Percentiles rank a stretch among this genome's conserved stretches.
These are phyloP conservation scores for Colletotrichum karsti DNA, from an alignment of 2,329 filamentous ascomycete species.

Conservation along the genomic window DNA sequence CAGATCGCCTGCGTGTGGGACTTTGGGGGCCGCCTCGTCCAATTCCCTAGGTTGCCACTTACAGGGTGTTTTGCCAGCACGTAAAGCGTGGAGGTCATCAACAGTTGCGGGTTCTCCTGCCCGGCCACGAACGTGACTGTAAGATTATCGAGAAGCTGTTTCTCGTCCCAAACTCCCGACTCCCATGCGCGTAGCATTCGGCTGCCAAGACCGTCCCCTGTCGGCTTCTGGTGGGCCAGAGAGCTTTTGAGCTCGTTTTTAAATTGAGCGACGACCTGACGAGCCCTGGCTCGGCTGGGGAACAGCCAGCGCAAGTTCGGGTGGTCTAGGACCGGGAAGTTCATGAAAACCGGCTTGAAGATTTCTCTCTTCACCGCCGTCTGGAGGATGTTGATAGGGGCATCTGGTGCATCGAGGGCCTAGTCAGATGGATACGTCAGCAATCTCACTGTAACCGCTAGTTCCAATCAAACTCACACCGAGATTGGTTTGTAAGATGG, in stretches of 20 bases:
- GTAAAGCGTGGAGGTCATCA: conserved; percentile 45
- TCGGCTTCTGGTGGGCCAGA: conserved; percentile 19
- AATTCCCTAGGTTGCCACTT: too few relatives aligned
- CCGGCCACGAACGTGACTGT: conserved; percentile 49
- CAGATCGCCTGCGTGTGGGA: not conserved
- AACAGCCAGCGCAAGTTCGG: conserved; percentile 29
- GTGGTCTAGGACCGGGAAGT: conserved; percentile 42
- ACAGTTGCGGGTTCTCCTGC: conserved; percentile 50
- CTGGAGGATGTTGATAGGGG: conserved; percentile 35
- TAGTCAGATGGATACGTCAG: conserved; percentile 24
- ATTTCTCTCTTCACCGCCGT: conserved; percentile 40
- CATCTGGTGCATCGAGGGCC: conserved; percentile 33
- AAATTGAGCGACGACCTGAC: conserved; percentile 36
- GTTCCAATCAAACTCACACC: conserved; percentile 28
- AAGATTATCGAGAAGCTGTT: conserved; percentile 48
- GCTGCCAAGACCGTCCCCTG: conserved; percentile 26
- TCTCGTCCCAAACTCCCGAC: conserved; percentile 36
- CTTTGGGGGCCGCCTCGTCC: not conserved
- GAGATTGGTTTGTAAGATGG: conserved; percentile 37
- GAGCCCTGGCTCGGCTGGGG: conserved; percentile 36
- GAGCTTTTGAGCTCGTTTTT: conserved; percentile 33
- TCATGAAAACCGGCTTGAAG: conserved; percentile 43
- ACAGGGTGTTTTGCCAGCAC: conserved; percentile 43
- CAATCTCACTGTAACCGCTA: not conserved
- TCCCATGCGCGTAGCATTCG: conserved; percentile 33